Base-by-base conservation (phyloP, 257 asterid species). In the Solanum piurae region DNA sequence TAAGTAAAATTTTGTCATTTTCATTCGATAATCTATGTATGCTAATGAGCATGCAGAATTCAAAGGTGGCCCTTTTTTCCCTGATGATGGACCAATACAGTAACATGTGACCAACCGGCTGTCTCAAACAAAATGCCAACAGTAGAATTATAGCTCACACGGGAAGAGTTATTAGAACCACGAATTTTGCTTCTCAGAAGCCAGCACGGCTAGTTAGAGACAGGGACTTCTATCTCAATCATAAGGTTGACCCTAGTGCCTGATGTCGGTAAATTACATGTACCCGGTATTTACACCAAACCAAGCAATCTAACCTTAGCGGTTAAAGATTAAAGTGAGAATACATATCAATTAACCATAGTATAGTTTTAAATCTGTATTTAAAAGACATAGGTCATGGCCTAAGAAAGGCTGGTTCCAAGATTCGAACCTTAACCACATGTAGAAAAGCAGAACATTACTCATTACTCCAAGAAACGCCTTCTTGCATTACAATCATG, bases 31-130 rank as follows among this genome's bases (percentile, higher is more conserved):
- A 46, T 82, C 42, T 49, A 29, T 82, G 85, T 49, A 16, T 49
- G 69, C 42, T 46, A 82, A 82, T 49, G 69, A 49, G 69, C 85
- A 49, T 29, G 29, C 85, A 82, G 20, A 82, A 82, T 82, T 82
- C 69, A 46, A 49, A 29, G 85, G 69, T 82, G 85, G 40, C 31
- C 85, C 69, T 82, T 49, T 44, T 18, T 49, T 82, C 12, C 68
- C 85, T 82, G 69, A 49, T 82, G 69, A 49, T 82, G 85, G 85
- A 82, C 85, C 85, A 49, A 49, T 82, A 82, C 44, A 82, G 68
- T 82, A 46, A 82, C 85, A 82, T 49, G 85, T 80, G 69, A 82
- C 29, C n/a, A 34, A 49, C 85, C 2, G 20, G 12, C 85, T 49
- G 44, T 49, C 31, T 82, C 42, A 82, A 79, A 44, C 25, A 79